These are phyloP conservation scores for Penicillium angulare DNA, from an alignment of 495 filamentous ascomycete genomes.

Conservation along the genomic window DNA sequence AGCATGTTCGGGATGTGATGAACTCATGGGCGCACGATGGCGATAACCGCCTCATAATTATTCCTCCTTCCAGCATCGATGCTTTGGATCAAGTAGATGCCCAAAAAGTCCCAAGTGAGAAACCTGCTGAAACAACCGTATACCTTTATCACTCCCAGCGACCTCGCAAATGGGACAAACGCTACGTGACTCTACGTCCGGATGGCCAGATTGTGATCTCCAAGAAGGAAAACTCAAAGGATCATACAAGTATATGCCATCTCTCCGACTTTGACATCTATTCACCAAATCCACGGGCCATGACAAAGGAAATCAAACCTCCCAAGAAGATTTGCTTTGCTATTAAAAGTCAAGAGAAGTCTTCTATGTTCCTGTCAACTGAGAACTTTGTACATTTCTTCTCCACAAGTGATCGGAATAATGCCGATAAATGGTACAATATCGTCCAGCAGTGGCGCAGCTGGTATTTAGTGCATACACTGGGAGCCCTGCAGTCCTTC, in stretches of 20 bases:
- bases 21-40: slow-evolving; percentile 86
- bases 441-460: slow-evolving; percentile 79
- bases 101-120: slow-evolving; percentile 52
- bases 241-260: slow-evolving; percentile 72
- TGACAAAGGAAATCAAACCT: slow-evolving; percentile 62
- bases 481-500: slow-evolving; percentile 50
- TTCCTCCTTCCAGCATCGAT: slow-evolving; percentile 44
- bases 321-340: slow-evolving; percentile 82
- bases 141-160: slow-evolving; percentile 78
- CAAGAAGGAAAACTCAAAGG: slow-evolving; percentile 61
- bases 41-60: slow-evolving; percentile 68
- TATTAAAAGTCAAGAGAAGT: slow-evolving; percentile 91
- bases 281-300: slow-evolving; percentile 61
- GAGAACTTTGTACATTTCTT: slow-evolving; percentile 93
- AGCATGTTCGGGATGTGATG: slow-evolving; percentile 82
- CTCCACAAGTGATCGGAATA: slow-evolving; percentile 65
- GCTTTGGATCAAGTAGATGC: slow-evolving; percentile 49
- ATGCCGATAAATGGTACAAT: slow-evolving; percentile 66
- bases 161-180: slow-evolving; percentile 82
- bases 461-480: slow-evolving; percentile 75
- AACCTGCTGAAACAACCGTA: slow-evolving; percentile 61
- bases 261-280: slow-evolving; percentile 95
- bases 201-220: slow-evolving; percentile 74
- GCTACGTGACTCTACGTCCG: slow-evolving; percentile 68
- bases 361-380: slow-evolving; percentile 75